A percentile compares a stretch with the other conserved stretches of the same genome.
These are phyloP conservation scores for Secale cereale DNA, from an alignment of 176 grass and related monocot genomes.

Conservation along the genomic window DNA sequence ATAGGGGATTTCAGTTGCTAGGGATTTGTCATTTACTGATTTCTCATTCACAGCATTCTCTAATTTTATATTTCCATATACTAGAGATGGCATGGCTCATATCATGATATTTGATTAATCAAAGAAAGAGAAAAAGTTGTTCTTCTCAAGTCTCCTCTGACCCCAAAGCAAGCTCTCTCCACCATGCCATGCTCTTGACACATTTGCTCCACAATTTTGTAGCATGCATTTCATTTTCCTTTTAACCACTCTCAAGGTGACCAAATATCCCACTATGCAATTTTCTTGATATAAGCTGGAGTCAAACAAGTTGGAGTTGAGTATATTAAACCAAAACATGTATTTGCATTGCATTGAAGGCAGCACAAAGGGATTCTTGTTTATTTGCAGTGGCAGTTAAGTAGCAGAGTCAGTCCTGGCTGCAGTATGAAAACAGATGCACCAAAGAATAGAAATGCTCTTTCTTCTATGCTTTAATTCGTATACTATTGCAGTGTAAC, in stretches of 20 bases:
- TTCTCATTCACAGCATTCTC: neutral
- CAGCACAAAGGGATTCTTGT: neutral
- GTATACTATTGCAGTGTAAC: neutral
- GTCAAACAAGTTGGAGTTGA: neutral
- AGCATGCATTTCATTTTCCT: neutral
- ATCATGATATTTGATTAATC: neutral
- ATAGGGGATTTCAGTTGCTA: neutral
- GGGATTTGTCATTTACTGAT: neutral
- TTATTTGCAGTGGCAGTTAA: neutral
- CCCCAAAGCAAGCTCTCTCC: neutral
- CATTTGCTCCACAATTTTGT: neutral
- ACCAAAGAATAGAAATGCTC: neutral
- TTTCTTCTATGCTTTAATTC: neutral
- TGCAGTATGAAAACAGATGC: neutral
- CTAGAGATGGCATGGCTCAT: neutral
- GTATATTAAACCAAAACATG: neutral
- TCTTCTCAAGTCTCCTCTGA: neutral
- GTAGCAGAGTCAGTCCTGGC: neutral
- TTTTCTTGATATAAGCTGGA: neutral
- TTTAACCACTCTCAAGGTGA: neutral
- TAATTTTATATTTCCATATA: neutral
- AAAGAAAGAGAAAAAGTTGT: neutral
- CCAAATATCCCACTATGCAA: neutral
- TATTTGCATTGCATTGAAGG: neutral
- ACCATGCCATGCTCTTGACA: neutral